phyloP scores from a whole-genome alignment of 768 basidiomycete species.

The Guyanaporus albipodus region DNA sequence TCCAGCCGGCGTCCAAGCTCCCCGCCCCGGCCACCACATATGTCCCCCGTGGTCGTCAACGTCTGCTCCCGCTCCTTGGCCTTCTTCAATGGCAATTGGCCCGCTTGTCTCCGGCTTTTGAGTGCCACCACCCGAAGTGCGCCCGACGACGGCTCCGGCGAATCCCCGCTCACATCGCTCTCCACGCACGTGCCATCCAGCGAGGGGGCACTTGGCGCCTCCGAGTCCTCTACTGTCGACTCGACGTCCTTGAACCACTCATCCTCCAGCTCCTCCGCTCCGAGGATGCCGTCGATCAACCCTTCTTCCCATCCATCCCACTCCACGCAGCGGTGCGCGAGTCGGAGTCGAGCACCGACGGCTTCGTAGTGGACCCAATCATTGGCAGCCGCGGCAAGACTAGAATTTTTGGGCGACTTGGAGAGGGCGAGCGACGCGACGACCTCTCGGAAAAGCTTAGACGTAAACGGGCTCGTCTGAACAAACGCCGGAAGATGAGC shows the following conservation, averaged over 20 bases:
- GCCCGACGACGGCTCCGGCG: constrained; percentile 15
- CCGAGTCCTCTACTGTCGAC: constrained; percentile 18
- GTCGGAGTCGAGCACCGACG: constrained; percentile 59
- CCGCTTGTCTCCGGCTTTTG: constrained; percentile 35
- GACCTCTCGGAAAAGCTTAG: constrained; percentile 64
- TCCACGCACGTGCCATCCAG: neutral
- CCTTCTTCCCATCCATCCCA: constrained; percentile 95
- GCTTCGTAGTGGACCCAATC: constrained; percentile 78
- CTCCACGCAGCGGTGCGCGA: constrained; percentile 77
- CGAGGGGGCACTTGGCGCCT: constrained; percentile 13
- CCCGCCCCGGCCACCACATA: constrained; percentile 75
- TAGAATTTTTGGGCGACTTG: constrained; percentile 20
- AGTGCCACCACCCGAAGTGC: constrained; percentile 26
- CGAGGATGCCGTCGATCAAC: constrained; percentile 69
- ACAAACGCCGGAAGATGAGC: constrained; percentile 80
- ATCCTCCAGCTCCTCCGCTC: constrained; percentile 64
- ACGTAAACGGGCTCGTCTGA: constrained; percentile 72
- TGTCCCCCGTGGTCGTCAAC: constrained; percentile 67
- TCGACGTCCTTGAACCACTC: constrained; percentile 60
- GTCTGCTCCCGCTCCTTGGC: constrained; percentile 69
- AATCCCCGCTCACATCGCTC: neutral
- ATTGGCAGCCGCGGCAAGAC: constrained; percentile 45
- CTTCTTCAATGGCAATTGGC: constrained; percentile 50
- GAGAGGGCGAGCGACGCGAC: constrained; percentile 45
- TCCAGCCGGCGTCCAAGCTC: constrained; percentile 74